These are phyloP conservation scores for Combretum micranthum DNA, from an alignment of 345 rosid genomes.

Conservation along the genomic window DNA sequence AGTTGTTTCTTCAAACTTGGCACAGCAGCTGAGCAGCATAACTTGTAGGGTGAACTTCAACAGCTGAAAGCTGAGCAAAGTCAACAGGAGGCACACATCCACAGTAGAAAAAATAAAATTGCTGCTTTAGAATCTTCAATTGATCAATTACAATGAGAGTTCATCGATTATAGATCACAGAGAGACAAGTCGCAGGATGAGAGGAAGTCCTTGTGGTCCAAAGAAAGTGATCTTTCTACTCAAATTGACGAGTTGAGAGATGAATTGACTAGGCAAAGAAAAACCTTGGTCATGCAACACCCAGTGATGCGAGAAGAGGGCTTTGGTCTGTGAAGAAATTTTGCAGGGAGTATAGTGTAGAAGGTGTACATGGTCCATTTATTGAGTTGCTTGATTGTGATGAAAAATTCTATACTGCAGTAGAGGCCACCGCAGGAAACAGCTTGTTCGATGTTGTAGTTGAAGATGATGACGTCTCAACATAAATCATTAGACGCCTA, in stretches of 20 bases:
- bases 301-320: conserved; percentile 97
- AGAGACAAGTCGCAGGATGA: conserved; percentile 85
- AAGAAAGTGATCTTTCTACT: conserved; percentile 74
- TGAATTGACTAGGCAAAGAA: conserved; percentile 88
- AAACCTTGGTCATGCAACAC: conserved; percentile 97
- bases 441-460: conserved; percentile 97
- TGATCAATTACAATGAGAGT: conserved; percentile 46
- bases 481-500: conserved; percentile 82
- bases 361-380: conserved; percentile 88
- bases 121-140: conserved; percentile 44
- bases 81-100: conserved; percentile 49
- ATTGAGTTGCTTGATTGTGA: conserved; percentile 95
- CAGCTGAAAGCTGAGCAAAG: conserved; percentile 48
- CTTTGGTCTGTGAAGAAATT: conserved; percentile 65
- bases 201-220: conserved; percentile 87
- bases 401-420: conserved; percentile 90
- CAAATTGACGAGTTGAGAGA: conserved; percentile 79
- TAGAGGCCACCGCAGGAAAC: conserved; percentile 98
- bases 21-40: conserved; percentile 73
- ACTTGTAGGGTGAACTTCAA: conserved; percentile 59
- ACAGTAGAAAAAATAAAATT: conserved; percentile 47
- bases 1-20: conserved; percentile 61
- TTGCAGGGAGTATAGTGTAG: conserved; percentile 44
- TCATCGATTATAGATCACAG: conserved; percentile 40
- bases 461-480: conserved; percentile 83